A percentile compares a stretch with the other conserved stretches of the same genome.
These are phyloP conservation scores for Pseudogymnoascus sp. DNA, from an alignment of 2,329 filamentous ascomycete genomes.

Conservation along the genomic window DNA sequence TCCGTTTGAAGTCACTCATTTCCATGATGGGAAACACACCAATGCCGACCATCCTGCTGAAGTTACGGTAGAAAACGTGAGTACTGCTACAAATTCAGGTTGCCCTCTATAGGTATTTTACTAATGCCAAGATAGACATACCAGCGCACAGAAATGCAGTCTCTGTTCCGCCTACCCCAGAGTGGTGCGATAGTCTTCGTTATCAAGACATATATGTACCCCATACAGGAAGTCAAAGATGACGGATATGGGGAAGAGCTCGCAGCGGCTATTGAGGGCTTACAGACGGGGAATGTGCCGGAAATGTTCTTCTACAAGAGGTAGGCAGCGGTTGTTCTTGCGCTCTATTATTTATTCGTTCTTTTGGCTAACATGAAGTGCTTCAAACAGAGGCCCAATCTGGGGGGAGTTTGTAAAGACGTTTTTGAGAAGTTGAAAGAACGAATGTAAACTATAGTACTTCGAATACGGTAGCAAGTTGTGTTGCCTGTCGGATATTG, in stretches of 20 bases:
- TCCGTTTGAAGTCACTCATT: slow-evolving; percentile 32
- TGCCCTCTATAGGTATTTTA: background rate
- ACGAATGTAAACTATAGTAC: background rate
- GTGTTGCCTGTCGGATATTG: background rate
- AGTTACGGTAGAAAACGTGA: background rate
- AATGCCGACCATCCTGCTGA: slow-evolving; percentile 15
- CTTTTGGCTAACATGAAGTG: background rate
- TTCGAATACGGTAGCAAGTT: background rate
- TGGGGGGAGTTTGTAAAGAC: slow-evolving; percentile 27
- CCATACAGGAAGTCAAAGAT: slow-evolving; percentile 46
- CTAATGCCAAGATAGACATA: slow-evolving; percentile 29
- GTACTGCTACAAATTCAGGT: too few species aligned
- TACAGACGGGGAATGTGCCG: slow-evolving; percentile 50
- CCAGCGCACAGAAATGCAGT: slow-evolving; percentile 54
- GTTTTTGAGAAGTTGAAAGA: slow-evolving; percentile 20
- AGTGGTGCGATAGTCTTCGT: slow-evolving; percentile 51
- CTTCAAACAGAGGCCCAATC: background rate
- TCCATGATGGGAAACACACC: slow-evolving; percentile 15
- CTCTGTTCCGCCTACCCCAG: slow-evolving; percentile 50
- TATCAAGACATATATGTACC: slow-evolving; percentile 58
- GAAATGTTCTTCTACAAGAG: slow-evolving; percentile 54
- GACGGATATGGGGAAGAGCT: slow-evolving; percentile 49
- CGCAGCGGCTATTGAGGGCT: slow-evolving; percentile 52
- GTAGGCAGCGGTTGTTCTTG: slow-evolving; percentile 17
- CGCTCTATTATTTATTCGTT: background rate